These are phyloP conservation scores for Populus davidiana DNA, from an alignment of 345 rosid genomes.

Conservation along the genomic window DNA sequence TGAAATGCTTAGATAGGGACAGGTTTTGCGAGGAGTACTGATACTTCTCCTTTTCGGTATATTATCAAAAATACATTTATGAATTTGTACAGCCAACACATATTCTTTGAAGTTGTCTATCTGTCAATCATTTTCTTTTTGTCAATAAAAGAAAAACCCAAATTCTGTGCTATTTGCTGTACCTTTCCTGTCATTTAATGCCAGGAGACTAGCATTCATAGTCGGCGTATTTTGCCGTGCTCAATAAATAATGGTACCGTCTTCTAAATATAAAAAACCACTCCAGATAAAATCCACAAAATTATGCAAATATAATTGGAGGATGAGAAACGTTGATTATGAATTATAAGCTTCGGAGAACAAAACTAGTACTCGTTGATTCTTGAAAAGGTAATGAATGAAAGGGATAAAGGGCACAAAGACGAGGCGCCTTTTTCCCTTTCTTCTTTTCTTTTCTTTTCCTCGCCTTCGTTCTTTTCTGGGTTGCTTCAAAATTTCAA, in stretches of 20 bases:
- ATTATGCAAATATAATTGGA: not conserved
- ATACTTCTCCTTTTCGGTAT: not conserved
- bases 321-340: not conserved
- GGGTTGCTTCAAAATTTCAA: not conserved
- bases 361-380: not conserved
- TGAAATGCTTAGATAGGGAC: conserved; percentile 10
- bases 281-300: not conserved
- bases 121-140: not conserved
- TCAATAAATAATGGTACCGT: not conserved
- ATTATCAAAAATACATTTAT: conserved; percentile 6
- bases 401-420: not conserved
- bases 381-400: not conserved
- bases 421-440: not conserved
- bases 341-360: not conserved
- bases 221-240: too few species aligned
- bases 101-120: not conserved
- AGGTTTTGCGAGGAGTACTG: conserved; percentile 5
- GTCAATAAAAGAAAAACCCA: not conserved
- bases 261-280: not conserved
- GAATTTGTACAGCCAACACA: conserved; percentile 10
- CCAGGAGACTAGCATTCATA: not conserved
- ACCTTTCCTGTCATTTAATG: not conserved
- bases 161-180: not conserved
- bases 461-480: not conserved
- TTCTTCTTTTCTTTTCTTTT: too few species aligned